These are phyloP conservation scores for Pseudisothecium myosuroides DNA, from an alignment of 225 moss, liverwort and hornwort genomes.

Conservation along the genomic window DNA sequence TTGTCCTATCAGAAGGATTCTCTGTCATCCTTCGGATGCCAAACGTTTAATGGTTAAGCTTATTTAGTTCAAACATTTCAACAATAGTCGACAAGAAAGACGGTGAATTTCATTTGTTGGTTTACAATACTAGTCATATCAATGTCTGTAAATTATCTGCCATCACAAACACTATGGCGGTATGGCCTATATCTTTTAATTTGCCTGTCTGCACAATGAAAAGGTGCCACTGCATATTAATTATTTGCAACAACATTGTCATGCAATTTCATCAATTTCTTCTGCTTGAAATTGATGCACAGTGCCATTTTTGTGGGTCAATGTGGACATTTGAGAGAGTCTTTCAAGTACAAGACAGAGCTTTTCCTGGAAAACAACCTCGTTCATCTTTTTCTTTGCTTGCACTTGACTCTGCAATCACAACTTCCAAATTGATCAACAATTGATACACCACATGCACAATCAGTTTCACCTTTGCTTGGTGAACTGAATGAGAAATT, in stretches of 20 bases:
- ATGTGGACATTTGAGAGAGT: constrained; percentile 8
- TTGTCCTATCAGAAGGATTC: too few species aligned
- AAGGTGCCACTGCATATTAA: neutral
- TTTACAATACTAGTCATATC: neutral
- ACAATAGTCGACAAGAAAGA: rapidly evolving
- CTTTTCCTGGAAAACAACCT: neutral
- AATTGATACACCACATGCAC: too few species aligned
- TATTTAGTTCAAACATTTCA: neutral
- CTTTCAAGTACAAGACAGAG: neutral
- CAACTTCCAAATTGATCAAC: neutral
- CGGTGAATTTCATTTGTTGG: neutral
- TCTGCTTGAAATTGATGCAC: neutral
- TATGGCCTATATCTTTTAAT: neutral
- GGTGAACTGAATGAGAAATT: neutral
- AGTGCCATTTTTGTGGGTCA: neutral
- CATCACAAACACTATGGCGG: neutral
- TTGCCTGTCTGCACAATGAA: neutral
- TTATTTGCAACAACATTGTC: too few species aligned
- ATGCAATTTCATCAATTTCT: neutral
- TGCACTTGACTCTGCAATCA: neutral
- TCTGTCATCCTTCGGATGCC: too few species aligned
- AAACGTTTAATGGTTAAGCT: too few species aligned
- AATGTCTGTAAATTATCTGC: neutral
- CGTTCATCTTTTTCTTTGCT: neutral
- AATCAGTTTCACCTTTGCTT: neutral